These are phyloP conservation scores for Linum trigynum DNA, from an alignment of 345 rosid species.

Conservation along the genomic window DNA sequence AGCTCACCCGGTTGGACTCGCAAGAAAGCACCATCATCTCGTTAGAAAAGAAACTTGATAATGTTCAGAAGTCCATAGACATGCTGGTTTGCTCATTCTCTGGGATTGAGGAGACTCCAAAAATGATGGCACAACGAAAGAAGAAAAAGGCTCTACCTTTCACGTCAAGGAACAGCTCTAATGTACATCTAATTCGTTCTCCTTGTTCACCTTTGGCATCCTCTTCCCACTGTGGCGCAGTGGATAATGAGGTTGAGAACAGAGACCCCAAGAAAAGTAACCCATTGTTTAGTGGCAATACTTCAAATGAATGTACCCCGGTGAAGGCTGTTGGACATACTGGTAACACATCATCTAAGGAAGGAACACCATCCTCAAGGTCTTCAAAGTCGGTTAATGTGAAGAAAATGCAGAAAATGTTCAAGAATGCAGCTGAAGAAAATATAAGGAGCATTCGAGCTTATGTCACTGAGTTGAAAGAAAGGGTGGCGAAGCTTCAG, in stretches of 20 bases:
- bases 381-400: constrained; percentile 63
- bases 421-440: constrained; percentile 93
- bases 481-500: constrained; percentile 90
- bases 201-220: constrained; percentile 74
- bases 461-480: constrained; percentile 83
- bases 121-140: constrained; percentile 45
- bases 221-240: constrained; percentile 38
- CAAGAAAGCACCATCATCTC: constrained; percentile 57
- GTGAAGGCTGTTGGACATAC: constrained; percentile 27
- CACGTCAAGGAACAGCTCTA: constrained; percentile 57
- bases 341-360: constrained; percentile 37
- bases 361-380: constrained; percentile 47
- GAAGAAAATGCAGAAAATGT: constrained; percentile 88
- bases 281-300: constrained; percentile 20
- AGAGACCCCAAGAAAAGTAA: constrained; percentile 51
- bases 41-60: constrained; percentile 79
- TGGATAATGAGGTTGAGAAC: constrained; percentile 54
- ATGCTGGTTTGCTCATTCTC: constrained; percentile 56
- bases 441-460: constrained; percentile 71
- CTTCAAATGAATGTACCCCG: constrained; percentile 30
- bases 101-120: constrained; percentile 39
- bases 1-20: constrained; percentile 62
- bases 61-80: constrained; percentile 79
- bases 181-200: constrained; percentile 65
- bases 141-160: constrained; percentile 74